Conservation (phyloP, 2,329 filamentous ascomycete genomes). For the Cordyceps militaris region DNA sequence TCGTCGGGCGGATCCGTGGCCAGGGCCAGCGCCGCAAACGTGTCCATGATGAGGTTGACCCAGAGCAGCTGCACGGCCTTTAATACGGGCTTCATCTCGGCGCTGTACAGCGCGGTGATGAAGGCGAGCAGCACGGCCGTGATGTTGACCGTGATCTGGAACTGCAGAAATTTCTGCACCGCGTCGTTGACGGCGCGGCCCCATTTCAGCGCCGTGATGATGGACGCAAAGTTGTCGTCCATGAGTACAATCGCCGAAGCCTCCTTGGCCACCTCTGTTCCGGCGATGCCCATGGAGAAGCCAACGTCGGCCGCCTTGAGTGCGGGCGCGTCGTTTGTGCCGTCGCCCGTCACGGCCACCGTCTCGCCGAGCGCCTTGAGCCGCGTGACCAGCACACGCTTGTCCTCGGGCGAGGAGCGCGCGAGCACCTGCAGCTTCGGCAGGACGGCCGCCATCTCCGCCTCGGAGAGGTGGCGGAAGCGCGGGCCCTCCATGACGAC, state of each 20-base stretch:
- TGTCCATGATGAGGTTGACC: slow-evolving; percentile 60
- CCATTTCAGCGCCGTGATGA: slow-evolving; percentile 57
- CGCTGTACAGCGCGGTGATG: slow-evolving; percentile 47
- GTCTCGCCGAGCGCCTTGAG: slow-evolving; percentile 57
- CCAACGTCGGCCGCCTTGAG: slow-evolving; percentile 56
- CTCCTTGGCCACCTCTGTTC: slow-evolving; percentile 57
- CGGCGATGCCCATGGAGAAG: slow-evolving; percentile 55
- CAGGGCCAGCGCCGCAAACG: slow-evolving; percentile 59
- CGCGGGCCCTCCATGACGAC: slow-evolving; percentile 62
- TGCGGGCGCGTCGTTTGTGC: slow-evolving; percentile 55
- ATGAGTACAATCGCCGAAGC: slow-evolving; percentile 56
- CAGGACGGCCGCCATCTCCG: slow-evolving; percentile 51
- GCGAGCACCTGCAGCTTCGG: slow-evolving; percentile 57
- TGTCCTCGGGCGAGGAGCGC: slow-evolving; percentile 60
- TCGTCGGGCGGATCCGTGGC: slow-evolving; percentile 56
- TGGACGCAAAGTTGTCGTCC: slow-evolving; percentile 53
- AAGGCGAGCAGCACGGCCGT: slow-evolving; percentile 54
- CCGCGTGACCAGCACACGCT: slow-evolving; percentile 53
- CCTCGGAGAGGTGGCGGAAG: slow-evolving; percentile 54
- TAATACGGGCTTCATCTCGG: slow-evolving; percentile 45
- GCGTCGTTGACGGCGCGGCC: slow-evolving; percentile 57
- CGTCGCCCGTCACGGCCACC: slow-evolving; percentile 53
- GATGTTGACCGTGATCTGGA: slow-evolving; percentile 57
- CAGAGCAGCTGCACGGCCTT: slow-evolving; percentile 55
- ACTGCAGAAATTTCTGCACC: slow-evolving; percentile 58